These are phyloP conservation scores for Exophiala sp. DNA, from an alignment of 2,329 filamentous ascomycete genomes.

Conservation along the genomic window DNA sequence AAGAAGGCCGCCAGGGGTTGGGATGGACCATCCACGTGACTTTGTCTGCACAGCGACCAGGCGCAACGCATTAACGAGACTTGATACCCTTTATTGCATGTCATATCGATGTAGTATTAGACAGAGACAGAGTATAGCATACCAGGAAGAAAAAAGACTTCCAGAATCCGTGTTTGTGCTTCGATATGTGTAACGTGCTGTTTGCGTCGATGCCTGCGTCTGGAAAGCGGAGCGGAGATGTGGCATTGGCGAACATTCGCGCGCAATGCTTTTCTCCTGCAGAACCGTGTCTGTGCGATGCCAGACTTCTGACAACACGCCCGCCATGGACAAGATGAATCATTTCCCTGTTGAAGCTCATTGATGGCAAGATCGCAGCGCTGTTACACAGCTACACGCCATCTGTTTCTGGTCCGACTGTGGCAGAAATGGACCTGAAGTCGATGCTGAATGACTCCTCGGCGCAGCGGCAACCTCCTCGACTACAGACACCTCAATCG, in stretches of 20 bases:
- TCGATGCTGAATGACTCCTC: constrained; percentile 30
- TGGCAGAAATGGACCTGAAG: constrained; percentile 28
- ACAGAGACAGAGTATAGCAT: constrained; percentile 5
- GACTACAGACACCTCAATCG: constrained; percentile 24
- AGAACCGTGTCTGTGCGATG: constrained; percentile 14
- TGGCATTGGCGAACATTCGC: constrained; percentile 14
- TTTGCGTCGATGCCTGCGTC: not conserved
- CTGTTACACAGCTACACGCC: constrained; percentile 25
- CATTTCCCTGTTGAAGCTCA: constrained; percentile 1
- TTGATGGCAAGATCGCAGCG: constrained; percentile 19
- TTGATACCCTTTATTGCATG: constrained; percentile 13
- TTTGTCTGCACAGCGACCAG: not conserved
- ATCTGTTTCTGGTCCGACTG: constrained; percentile 19
- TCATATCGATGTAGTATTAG: constrained; percentile 7
- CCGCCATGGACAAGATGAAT: constrained; percentile 15
- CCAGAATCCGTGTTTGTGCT: not conserved
- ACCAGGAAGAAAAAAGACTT: not conserved
- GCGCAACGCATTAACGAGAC: not conserved
- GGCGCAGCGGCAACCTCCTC: constrained; percentile 23
- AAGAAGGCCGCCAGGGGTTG: not conserved
- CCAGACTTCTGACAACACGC: constrained; percentile 10
- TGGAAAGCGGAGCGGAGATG: constrained; percentile 4
- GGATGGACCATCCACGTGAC: constrained; percentile 2
- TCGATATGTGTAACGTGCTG: constrained; percentile 13
- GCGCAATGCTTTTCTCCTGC: constrained; percentile 5